Percentiles rank a stretch among this genome's conserved stretches.
phyloP scores from a whole-genome alignment of 352 stramenopile genomes.

The Phytophthora brassicae region DNA sequence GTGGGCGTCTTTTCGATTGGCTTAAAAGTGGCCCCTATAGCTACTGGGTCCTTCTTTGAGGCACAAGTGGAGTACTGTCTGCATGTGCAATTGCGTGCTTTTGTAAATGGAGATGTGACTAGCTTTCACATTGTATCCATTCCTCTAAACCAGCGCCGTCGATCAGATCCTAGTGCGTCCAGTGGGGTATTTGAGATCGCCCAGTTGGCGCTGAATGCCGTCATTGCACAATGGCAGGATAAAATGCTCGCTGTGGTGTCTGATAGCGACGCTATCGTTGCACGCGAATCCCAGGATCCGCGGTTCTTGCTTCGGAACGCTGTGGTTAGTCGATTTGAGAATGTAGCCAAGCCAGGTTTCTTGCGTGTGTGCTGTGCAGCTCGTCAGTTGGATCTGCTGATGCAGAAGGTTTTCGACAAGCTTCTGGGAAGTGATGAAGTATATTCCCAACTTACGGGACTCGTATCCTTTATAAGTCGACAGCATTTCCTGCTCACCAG shows the following conservation, averaged over 20 bases:
- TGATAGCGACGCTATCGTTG: slow-evolving; percentile 20
- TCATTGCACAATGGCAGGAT: slow-evolving; percentile 23
- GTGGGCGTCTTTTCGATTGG: slow-evolving; percentile 17
- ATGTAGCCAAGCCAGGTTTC: slow-evolving; percentile 20
- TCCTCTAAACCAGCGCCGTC: slow-evolving; percentile 27
- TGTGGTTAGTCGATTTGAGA: slow-evolving; percentile 26
- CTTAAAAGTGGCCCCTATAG: slow-evolving; percentile 23
- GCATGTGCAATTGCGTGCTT: slow-evolving; percentile 29
- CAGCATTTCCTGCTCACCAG: slow-evolving; percentile 17
- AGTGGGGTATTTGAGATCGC: slow-evolving; percentile 29
- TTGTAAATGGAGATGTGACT: slow-evolving; percentile 21
- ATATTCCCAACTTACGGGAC: slow-evolving; percentile 23
- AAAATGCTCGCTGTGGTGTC: slow-evolving; percentile 24
- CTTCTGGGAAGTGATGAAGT: slow-evolving; percentile 19
- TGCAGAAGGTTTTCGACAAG: slow-evolving; percentile 30
- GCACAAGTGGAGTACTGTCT: slow-evolving; percentile 32
- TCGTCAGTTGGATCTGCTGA: slow-evolving; percentile 17
- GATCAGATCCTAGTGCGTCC: slow-evolving; percentile 14
- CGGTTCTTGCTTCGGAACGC: slow-evolving; percentile 24
- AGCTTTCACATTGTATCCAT: slow-evolving; percentile 30
- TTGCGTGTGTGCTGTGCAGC: slow-evolving; percentile 23
- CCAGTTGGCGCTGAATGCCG: slow-evolving; percentile 19
- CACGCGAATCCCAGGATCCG: slow-evolving; percentile 10
- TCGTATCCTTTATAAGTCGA: slow-evolving; percentile 26
- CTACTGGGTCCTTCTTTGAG: slow-evolving; percentile 19